These are phyloP conservation scores for Saccharum hybrid DNA, from an alignment of 202 grass and related monocot genomes.

Conservation along the genomic window DNA sequence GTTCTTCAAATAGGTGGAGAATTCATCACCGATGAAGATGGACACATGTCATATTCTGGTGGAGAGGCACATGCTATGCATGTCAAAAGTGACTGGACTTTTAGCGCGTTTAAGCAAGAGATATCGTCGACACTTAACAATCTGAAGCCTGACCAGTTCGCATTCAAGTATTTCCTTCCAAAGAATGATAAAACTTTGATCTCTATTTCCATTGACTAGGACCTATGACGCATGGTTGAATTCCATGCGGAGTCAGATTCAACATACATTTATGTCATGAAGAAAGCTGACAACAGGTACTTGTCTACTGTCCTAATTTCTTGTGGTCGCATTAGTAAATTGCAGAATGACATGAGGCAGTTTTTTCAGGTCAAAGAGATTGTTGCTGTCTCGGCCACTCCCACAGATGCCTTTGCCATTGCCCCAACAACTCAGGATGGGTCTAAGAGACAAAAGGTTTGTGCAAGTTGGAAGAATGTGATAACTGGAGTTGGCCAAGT, in stretches of 20 bases:
- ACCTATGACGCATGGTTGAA: constrained; percentile 85
- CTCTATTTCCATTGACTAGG: constrained; percentile 96
- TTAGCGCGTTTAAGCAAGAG: constrained; percentile 74
- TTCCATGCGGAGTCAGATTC: constrained; percentile 90
- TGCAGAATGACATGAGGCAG: constrained; percentile 26
- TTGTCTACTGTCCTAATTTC: background rate
- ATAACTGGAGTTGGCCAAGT: constrained; percentile 93
- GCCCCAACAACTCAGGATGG: constrained; percentile 57
- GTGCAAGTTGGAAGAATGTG: constrained; percentile 71
- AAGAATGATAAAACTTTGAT: constrained; percentile 88
- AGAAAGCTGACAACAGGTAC: constrained; percentile 88
- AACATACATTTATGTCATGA: constrained; percentile 87
- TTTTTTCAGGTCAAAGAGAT: constrained; percentile 68
- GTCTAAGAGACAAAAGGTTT: constrained; percentile 80
- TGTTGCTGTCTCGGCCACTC: constrained; percentile 60
- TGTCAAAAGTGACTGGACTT: constrained; percentile 75
- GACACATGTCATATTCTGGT: constrained; percentile 81
- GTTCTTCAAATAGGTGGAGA: constrained; percentile 90
- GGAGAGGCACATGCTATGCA: constrained; percentile 96
- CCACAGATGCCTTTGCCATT: constrained; percentile 50
- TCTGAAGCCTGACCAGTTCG: constrained; percentile 58
- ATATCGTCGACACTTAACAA: constrained; percentile 89
- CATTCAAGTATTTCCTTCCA: constrained; percentile 97
- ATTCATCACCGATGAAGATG: constrained; percentile 76
- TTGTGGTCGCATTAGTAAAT: constrained; percentile 20